Base-by-base conservation (phyloP, 148 eudicot species). In the Mesembryanthemum crystallinum region DNA sequence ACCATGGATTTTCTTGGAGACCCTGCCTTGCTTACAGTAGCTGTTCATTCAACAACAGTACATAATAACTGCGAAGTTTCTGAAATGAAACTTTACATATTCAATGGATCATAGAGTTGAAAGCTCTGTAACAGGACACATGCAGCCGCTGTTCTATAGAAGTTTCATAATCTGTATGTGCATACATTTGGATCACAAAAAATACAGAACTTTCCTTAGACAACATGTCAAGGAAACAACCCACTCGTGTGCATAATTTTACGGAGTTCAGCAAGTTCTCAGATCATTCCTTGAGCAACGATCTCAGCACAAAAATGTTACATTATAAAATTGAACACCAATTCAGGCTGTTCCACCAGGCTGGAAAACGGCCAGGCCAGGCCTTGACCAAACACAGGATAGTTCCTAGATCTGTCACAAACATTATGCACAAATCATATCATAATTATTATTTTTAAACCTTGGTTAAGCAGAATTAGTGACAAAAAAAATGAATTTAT, bases 161-260 rank as follows among this genome's bases (percentile, higher is more conserved):
- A 33, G 69, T 47, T 66, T 71, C 49, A 35, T 55, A 6, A 11
- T 2, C 12, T 21, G 43, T 29, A 30, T 72, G 33, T 57, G 52
- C 32, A 4, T 30, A 7, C 12, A 30, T 32, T 20, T 54, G 11
- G 78, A 18, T 1, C 82, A 82, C 2, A 86, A 85, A 6, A 83
- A 8, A 61, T 32, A 15, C 49, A 70, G 77, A 76, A 1, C 29
- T n/a, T 62, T n/a, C 33, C 27, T 20, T 35, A 6, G 3, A 18
- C 42, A 73, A 73, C 20, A 62, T 62, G 59, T 62, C 59, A 45
- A 73, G 67, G 37, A 62, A 61, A 27, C 68, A 73, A 62, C 76
- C 69, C 76, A 73, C 24, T 73, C 68, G 76, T 73, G 76, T 73
- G 59, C 68, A 45, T 62, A 43, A 42, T 73, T 39, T 73, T 13